Base-by-base conservation (phyloP, 352 stramenopile genomes). In the Blastocystis sp. region DNA sequence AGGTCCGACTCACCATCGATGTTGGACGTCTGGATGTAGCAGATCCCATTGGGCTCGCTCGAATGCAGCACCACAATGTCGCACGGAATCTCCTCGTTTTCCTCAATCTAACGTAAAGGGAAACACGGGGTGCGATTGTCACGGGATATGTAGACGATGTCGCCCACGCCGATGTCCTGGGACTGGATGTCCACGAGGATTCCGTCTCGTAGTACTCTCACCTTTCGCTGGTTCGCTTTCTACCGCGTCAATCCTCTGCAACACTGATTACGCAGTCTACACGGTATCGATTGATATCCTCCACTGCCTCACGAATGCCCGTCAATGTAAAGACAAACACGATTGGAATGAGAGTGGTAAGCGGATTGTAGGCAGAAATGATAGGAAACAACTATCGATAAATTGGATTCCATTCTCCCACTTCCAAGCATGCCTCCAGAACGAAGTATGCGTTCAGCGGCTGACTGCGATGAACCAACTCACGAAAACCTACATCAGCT, bases 1-100 rank as follows among this genome's bases (percentile, higher is more conserved):
- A 96, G 87, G 75, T 96, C 95, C 2, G 92, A 96, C 86, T 96
- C 93, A 2, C 93, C 93, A 86, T 96, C 93, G 0, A 96, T 87
- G 56, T 89, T 93, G 69, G 93, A 94, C 61, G 93, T 96, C 87
- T 96, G 91, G 4, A 84, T 91, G 57, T 91, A 89, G 72, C 94
- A 94, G 11, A 53, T 36, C 18, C 59, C 78, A 21, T 87, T 36
- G 4, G 18, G 6, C 18, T 78, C 64, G 40, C 67, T 73, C 29
- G 78, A 85, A 8, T 81, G 76, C 61, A 89, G 27, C 4, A 87
- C 57, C 4, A 87, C 87, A 24, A 84, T 46, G 24, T 88, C 44
- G 65, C 86, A 89, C 32, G 86, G 84, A 59, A 87, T 79, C 63
- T 89, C 73, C 9, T 88, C 81, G 59, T 87, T 85, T 56, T 84